Evolutionary conservation across 108 stramenopile species (phyloP), one percentile per base, ranked within the genome.

Genomic region (Fistulifera pelliculosa): DNA sequence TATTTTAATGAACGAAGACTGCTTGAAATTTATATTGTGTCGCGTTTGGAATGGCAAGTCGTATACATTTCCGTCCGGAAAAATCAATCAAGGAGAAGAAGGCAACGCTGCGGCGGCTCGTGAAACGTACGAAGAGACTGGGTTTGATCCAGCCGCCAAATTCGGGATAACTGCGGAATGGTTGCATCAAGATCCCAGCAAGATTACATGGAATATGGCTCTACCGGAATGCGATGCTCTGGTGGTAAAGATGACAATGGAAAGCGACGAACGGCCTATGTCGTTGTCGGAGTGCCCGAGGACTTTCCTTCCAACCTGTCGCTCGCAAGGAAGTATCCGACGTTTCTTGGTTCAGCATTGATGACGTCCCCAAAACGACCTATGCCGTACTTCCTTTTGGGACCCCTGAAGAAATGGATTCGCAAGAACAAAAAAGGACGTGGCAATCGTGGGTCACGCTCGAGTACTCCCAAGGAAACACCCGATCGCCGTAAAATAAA

Each of bases 121-220:
- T n/a, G 91, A 93, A 62, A 86, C 84, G 17, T 93, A 93, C 72
- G 91, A 93, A 59, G 90, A 93, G 64, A 93, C 91, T 15, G 91
- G 91, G 19, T 93, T 93, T 73, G 91, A 93, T 83, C 82, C 85
- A 1, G 40, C 62, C 41, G 68, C 69, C 19, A 45, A 61, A 47
- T 64, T 62, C 45, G 64, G 76, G 26, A 3, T 73, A 41, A 73
- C 81, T 10, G 69, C 50, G 18, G 49, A 52, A 14, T 65, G 62
- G 61, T 10, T 22, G 0, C 13, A 55, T 1, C 23, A 35, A 41
- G 13, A 49, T 19, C 26, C 27, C 12, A 41, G 4, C 2, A 60
- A 27, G 22, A 27, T 65, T 7, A 69, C 82, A 10, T 82, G 85
- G 85, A 54, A 71, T 31, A 27, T 39, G 59, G 52, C 63, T 2